Conservation (phyloP, 2,329 filamentous ascomycete species). For the Fusarium veterinarium region DNA sequence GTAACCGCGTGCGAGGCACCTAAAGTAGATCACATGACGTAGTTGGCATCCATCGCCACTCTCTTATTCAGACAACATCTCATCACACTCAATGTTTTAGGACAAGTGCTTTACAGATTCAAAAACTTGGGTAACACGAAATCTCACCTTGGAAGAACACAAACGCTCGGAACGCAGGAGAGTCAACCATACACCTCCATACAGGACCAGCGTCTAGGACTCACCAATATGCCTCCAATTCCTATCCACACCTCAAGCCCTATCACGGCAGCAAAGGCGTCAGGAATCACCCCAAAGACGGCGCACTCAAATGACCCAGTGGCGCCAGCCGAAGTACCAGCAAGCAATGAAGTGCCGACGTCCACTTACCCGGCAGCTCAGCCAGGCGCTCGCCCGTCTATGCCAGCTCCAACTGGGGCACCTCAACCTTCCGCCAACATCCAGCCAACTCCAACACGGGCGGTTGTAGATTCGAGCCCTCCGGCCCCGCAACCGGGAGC, state of each 20-base stretch:
- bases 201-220: neutral
- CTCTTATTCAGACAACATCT: constrained; percentile 27
- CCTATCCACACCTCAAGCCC: constrained; percentile 69
- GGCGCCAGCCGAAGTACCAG: constrained; percentile 36
- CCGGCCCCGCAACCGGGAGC: constrained; percentile 69
- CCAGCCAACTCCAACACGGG: constrained; percentile 58
- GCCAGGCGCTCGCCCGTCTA: constrained; percentile 47
- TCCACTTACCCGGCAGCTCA: constrained; percentile 46
- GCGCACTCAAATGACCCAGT: constrained; percentile 40
- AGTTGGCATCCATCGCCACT: constrained; percentile 31
- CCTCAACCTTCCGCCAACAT: constrained; percentile 50
- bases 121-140: neutral
- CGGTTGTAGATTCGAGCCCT: constrained; percentile 52
- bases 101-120: neutral
- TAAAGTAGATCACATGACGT: constrained; percentile 38
- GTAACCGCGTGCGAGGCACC: constrained; percentile 31
- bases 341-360: constrained; percentile 47
- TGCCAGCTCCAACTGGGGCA: constrained; percentile 58
- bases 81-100: constrained; percentile 6
- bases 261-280: constrained; percentile 67
- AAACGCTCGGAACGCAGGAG: neutral
- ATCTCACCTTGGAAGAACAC: neutral
- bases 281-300: constrained; percentile 61
- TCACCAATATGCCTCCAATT: constrained; percentile 67
- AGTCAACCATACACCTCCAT: neutral